These are phyloP conservation scores for Corylus heterophylla DNA, from an alignment of 306 rosid genomes.

Conservation along the genomic window DNA sequence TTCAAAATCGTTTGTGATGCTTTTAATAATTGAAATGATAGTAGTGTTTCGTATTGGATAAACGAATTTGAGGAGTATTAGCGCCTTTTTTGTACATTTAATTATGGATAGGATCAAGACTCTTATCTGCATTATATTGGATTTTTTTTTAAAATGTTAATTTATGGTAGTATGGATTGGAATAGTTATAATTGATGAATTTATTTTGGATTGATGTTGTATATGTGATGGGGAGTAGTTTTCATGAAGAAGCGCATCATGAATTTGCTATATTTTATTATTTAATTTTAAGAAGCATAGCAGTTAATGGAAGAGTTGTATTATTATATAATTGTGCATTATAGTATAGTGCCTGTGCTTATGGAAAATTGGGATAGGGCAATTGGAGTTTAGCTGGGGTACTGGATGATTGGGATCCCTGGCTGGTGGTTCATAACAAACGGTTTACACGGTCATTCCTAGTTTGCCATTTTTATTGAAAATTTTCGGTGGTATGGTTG, in stretches of 20 bases:
- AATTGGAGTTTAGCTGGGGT: neutral
- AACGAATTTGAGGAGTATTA: neutral
- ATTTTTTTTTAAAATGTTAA: neutral
- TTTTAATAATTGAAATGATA: neutral
- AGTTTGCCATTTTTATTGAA: constrained; percentile 1
- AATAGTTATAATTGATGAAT: constrained; percentile 7
- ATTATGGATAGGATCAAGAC: constrained; percentile 12
- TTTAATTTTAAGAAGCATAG: neutral
- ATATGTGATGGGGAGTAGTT: constrained; percentile 9
- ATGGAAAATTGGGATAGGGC: neutral
- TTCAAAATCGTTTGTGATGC: neutral
- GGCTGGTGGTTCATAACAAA: neutral
- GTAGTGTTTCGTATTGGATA: neutral
- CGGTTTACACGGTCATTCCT: neutral
- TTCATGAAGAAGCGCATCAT: neutral
- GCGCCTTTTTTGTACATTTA: neutral
- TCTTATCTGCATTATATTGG: constrained; percentile 5
- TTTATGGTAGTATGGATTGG: constrained; percentile 17
- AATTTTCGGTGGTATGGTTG: neutral
- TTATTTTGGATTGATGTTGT: neutral
- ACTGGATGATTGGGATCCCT: neutral
- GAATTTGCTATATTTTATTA: neutral
- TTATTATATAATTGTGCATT: neutral
- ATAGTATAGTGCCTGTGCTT: neutral
- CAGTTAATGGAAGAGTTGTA: neutral